phyloP scores from a whole-genome alignment of 2,329 filamentous ascomycete genomes.

The Elsinoe australis region DNA sequence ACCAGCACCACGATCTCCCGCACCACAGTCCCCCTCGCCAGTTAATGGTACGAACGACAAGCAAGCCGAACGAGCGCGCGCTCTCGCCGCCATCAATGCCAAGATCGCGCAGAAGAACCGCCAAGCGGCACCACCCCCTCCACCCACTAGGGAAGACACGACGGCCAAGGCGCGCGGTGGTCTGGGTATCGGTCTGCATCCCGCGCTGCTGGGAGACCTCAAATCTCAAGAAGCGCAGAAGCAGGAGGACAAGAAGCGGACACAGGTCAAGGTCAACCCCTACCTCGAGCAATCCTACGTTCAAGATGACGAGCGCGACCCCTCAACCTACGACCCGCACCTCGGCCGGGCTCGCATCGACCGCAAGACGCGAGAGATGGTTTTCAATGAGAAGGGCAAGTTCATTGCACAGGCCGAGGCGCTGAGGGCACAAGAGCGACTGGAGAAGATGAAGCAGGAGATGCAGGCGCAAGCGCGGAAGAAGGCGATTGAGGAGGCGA shows the following conservation, averaged over 20 bases:
- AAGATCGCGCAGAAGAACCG: conserved; percentile 18
- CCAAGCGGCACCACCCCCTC: conserved; percentile 21
- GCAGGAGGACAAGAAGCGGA: conserved; percentile 38
- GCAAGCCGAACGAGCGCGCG: conserved; percentile 27
- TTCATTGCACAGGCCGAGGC: conserved; percentile 93
- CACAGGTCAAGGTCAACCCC: conserved; percentile 30
- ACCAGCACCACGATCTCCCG: conserved; percentile 16
- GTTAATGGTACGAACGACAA: conserved; percentile 18
- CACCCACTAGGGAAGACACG: conserved; percentile 42
- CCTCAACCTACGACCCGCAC: conserved; percentile 76
- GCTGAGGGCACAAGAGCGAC: conserved; percentile 72
- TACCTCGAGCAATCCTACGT: conserved; percentile 32
- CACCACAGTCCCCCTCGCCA: conserved; percentile 13
- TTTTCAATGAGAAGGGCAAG: conserved; percentile 94
- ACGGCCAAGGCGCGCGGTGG: conserved; percentile 53
- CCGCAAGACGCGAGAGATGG: conserved; percentile 64
- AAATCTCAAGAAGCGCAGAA: conserved; percentile 34
- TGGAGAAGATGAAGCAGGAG: conserved; percentile 90
- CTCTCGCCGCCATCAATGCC: conserved; percentile 29
- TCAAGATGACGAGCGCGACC: conserved; percentile 49
- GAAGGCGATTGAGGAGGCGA: conserved; percentile 89
- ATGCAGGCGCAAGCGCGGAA: conserved; percentile 82
- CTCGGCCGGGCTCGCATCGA: conserved; percentile 50
- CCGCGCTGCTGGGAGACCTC: conserved; percentile 54
- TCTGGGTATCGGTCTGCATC: conserved; percentile 68